Evolutionary conservation across 345 rosid species (phyloP), one percentile per base, ranked within the genome.

Genomic region (Rhodamnia rubescens): DNA sequence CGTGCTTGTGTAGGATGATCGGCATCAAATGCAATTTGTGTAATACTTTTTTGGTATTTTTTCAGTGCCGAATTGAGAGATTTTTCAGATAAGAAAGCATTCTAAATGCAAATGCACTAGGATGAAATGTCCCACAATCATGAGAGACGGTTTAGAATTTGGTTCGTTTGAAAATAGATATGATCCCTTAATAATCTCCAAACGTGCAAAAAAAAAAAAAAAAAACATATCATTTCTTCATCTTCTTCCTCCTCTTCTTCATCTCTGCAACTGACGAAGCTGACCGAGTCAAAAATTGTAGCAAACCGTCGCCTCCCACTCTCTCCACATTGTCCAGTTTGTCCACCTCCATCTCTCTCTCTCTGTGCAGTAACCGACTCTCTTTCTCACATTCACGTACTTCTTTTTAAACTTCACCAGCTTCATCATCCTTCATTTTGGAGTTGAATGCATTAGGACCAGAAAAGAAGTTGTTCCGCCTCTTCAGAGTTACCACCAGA

Each of bases 291-390:
- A 82, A 87, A 58, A 55, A 53, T n/a, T 7, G 49, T 47, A 2
- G 54, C 29, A 80, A 59, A 69, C 86, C 52, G 82, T 81, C 50
- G 55, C 59, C 82, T 44, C 89, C 91, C 91, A 89, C 91, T 86
- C 84, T 84, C 86, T 89, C 88, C 88, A 85, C 84, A 18, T 84
- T 36, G 47, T 69, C 40, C 40, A 36, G 40, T 36, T 36, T 36
- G 40, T 36, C 80, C 80, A 69, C 80, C 80, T 69, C 86, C 89
- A 55, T 55, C 81, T 85, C 74, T 85, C 84, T 58, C 74, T 58
- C 32, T 57, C 36, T 56, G 20, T 9, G 24, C 61, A 21, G 81
- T 29, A 86, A 86, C 90, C 24, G 53, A 80, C 85, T 78, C 14
- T 55, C 18, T 18, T 54, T n/a, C 11, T 36, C 82, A 42, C 54